Evolutionary conservation across 768 basidiomycete genomes (phyloP).

Genomic region (Tricholomella constricta): DNA sequence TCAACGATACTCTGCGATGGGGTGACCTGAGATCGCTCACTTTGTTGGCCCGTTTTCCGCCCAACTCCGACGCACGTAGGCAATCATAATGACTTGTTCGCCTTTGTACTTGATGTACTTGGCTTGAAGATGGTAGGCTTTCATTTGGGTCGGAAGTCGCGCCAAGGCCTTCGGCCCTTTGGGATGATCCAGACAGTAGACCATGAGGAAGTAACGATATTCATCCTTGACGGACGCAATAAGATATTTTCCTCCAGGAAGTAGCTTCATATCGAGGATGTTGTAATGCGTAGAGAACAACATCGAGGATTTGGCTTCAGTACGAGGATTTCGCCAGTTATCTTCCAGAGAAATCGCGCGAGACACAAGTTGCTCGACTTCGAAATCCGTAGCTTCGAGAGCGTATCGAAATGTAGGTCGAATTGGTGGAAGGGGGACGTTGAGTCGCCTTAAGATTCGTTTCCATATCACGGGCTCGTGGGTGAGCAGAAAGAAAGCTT

Average conservation of each 20-base stretch:
- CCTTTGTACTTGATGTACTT: conserved; percentile 54
- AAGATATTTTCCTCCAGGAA: conserved; percentile 71
- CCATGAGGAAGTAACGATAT: conserved; percentile 48
- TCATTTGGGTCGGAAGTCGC: conserved; percentile 46
- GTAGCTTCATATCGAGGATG: conserved; percentile 54
- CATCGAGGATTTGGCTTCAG: conserved; percentile 31
- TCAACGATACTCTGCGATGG: conserved; percentile 3
- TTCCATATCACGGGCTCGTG: conserved; percentile 74
- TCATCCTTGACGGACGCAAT: conserved; percentile 59
- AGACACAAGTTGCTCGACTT: conserved; percentile 60
- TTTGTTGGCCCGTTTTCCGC: conserved; percentile 19
- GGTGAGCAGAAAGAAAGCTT: conserved; percentile 59
- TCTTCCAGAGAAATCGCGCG: conserved; percentile 61
- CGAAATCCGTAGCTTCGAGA: conserved; percentile 37
- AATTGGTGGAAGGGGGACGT: conserved; percentile 59
- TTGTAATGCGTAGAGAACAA: conserved; percentile 34
- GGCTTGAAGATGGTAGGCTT: conserved; percentile 60
- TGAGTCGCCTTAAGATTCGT: conserved; percentile 54
- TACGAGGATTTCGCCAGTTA: conserved; percentile 52
- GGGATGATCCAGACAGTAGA: conserved; percentile 61
- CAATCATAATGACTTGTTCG: conserved; percentile 55
- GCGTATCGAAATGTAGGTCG: conserved; percentile 58
- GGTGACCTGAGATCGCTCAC: conserved; percentile 9
- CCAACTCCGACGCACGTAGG: conserved; percentile 46
- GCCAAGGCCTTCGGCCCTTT: conserved; percentile 48